A percentile compares a stretch with the other conserved stretches of the same genome.
phyloP scores from a whole-genome alignment of 352 stramenopile genomes.

The Pythium rishiriense region DNA sequence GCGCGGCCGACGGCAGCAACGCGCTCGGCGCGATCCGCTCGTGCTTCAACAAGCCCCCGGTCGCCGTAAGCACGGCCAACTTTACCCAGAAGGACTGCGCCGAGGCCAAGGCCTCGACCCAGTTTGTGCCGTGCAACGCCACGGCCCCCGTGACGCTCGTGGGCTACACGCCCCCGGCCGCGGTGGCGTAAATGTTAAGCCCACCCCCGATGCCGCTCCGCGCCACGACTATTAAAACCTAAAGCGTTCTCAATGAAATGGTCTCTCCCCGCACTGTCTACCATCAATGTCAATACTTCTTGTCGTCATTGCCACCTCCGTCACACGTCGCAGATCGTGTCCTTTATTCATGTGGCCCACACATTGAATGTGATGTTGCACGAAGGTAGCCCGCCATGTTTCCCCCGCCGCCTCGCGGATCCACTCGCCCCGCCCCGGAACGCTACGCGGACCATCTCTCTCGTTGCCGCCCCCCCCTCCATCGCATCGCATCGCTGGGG shows the following conservation, averaged over 20 bases:
- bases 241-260: no score
- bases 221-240: no score
- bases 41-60: conserved; percentile 44
- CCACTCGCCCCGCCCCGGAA: no score
- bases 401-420: not conserved
- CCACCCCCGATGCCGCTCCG: no score
- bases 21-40: conserved; percentile 63
- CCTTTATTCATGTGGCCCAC: not conserved
- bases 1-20: conserved; percentile 46
- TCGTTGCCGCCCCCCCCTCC: no score
- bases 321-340: not conserved
- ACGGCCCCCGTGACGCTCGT: conserved; percentile 46
- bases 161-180: conserved; percentile 32
- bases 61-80: conserved; percentile 35
- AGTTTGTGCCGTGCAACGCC: conserved; percentile 53
- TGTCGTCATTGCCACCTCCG: no score
- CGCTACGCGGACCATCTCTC: no score
- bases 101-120: conserved; percentile 33
- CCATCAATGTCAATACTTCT: no score
- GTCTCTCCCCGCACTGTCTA: no score
- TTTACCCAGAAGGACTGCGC: conserved; percentile 61
- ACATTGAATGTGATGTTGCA: not conserved
- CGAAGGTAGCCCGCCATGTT: not conserved
- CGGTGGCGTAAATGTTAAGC: not conserved
- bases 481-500: no score